These are phyloP conservation scores for Trebouxia sp. DNA, from an alignment of 139 green algal species.

Conservation along the genomic window DNA sequence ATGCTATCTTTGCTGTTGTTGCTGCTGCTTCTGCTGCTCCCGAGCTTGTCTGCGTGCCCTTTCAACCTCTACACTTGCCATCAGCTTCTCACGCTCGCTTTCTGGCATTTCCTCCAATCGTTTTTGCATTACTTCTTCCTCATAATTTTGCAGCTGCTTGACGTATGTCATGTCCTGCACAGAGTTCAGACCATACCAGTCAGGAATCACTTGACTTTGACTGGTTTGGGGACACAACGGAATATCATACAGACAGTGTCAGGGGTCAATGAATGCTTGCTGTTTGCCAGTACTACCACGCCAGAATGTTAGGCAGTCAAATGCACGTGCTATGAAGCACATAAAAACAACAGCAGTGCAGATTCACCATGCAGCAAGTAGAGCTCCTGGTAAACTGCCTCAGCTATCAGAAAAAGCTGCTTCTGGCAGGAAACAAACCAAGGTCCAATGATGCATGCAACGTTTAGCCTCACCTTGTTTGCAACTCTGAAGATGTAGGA, in stretches of 20 bases:
- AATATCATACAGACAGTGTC: not conserved
- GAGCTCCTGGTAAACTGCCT: not conserved
- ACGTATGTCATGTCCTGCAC: conserved; percentile 98
- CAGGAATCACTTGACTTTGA: not conserved
- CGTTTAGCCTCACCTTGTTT: conserved; percentile 79
- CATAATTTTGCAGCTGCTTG: conserved; percentile 97
- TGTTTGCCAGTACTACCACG: no score
- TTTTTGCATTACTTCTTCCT: conserved; percentile 97
- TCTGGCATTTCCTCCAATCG: conserved; percentile 95
- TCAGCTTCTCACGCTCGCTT: conserved; percentile 47
- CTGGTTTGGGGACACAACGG: not conserved
- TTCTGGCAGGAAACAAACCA: not conserved
- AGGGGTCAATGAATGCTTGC: no score
- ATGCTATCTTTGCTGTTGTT: no score
- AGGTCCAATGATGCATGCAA: not conserved
- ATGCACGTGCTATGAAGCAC: no score
- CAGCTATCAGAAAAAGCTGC: not conserved
- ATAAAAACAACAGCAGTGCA: no score
- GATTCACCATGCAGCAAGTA: no score
- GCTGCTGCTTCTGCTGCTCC: not conserved
- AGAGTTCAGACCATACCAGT: not conserved
- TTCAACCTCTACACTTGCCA: conserved; percentile 37
- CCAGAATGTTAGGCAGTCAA: no score
- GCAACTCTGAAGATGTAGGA: conserved; percentile 95
- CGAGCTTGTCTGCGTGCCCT: not conserved